A percentile compares a stretch with the other conserved stretches of the same genome.
Evolutionary conservation across 2,329 filamentous ascomycete genomes (phyloP).

Genomic region (Sphaerulina vaccinii): DNA sequence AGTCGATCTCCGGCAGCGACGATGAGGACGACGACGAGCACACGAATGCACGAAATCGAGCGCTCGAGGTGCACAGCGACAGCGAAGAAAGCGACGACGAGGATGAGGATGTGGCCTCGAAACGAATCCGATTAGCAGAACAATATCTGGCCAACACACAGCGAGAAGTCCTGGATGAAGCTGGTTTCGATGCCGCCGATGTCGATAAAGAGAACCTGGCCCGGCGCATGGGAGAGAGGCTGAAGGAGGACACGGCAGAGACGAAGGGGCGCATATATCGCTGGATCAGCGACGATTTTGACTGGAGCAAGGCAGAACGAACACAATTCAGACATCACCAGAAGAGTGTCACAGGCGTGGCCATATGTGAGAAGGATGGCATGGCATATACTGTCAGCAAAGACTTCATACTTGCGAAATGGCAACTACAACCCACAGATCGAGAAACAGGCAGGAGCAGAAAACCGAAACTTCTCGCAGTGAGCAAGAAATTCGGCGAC

Average conservation of each 20-base stretch:
- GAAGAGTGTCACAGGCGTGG: constrained; percentile 74
- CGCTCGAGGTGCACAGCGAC: constrained; percentile 41
- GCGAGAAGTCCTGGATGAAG: constrained; percentile 69
- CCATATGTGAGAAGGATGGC: constrained; percentile 63
- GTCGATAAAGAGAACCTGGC: constrained; percentile 91
- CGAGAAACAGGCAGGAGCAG: constrained; percentile 28
- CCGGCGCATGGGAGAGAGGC: constrained; percentile 57
- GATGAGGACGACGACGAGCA: constrained; percentile 62
- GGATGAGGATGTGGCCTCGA: constrained; percentile 84
- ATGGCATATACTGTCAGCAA: constrained; percentile 87
- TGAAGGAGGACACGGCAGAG: constrained; percentile 90
- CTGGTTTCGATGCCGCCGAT: constrained; percentile 89
- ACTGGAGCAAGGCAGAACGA: constrained; percentile 65
- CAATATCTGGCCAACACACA: constrained; percentile 89
- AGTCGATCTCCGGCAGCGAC: constrained; percentile 86
- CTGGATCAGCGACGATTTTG: constrained; percentile 70
- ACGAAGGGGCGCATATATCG: constrained; percentile 87
- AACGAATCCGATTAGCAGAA: constrained; percentile 81
- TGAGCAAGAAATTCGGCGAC: constrained; percentile 63
- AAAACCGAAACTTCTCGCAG: constrained; percentile 58
- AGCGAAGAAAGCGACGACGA: constrained; percentile 64
- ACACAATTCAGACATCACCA: constrained; percentile 77
- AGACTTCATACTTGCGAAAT: constrained; percentile 82
- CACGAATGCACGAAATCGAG: constrained; percentile 2
- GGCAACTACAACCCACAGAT: constrained; percentile 63